phyloP scores from a whole-genome alignment of 768 basidiomycete species.

The Chalciporus chontae region DNA sequence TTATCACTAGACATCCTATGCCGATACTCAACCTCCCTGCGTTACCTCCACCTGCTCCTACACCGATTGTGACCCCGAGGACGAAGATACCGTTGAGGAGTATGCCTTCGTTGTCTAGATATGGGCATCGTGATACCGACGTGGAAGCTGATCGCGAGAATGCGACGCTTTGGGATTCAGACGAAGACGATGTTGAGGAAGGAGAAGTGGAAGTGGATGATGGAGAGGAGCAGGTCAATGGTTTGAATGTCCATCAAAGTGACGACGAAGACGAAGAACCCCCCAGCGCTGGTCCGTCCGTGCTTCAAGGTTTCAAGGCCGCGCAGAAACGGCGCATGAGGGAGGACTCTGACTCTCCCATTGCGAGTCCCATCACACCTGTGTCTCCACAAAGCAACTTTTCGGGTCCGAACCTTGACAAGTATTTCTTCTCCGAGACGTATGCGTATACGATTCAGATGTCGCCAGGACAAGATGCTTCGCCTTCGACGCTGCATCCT shows the following conservation, averaged over 20 bases:
- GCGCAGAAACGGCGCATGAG: constrained; percentile 10
- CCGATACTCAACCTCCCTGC: constrained; percentile 51
- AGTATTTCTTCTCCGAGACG: constrained; percentile 7
- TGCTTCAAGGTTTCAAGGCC: neutral
- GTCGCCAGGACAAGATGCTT: constrained; percentile 8
- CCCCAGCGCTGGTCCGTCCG: constrained; percentile 19
- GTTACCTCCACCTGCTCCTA: constrained; percentile 33
- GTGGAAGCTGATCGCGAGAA: constrained; percentile 20
- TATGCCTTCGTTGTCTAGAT: constrained; percentile 52
- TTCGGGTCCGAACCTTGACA: neutral
- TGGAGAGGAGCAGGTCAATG: constrained; percentile 33
- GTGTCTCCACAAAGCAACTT: neutral
- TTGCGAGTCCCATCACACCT: neutral
- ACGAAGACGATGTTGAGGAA: constrained; percentile 35
- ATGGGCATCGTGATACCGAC: constrained; percentile 29
- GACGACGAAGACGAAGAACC: constrained; percentile 35
- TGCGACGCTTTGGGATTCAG: constrained; percentile 25
- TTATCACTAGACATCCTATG: constrained; percentile 42
- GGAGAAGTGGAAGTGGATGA: constrained; percentile 24
- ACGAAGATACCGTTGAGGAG: constrained; percentile 38
- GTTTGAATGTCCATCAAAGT: constrained; percentile 34
- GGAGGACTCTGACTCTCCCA: constrained; percentile 3
- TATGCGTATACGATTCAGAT: constrained; percentile 4
- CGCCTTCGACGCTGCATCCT: constrained; percentile 8
- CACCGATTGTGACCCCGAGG: constrained; percentile 10